A percentile compares a stretch with the other conserved stretches of the same genome.
phyloP scores from a whole-genome alignment of 148 eudicot species.

The Oxyria digyna region DNA sequence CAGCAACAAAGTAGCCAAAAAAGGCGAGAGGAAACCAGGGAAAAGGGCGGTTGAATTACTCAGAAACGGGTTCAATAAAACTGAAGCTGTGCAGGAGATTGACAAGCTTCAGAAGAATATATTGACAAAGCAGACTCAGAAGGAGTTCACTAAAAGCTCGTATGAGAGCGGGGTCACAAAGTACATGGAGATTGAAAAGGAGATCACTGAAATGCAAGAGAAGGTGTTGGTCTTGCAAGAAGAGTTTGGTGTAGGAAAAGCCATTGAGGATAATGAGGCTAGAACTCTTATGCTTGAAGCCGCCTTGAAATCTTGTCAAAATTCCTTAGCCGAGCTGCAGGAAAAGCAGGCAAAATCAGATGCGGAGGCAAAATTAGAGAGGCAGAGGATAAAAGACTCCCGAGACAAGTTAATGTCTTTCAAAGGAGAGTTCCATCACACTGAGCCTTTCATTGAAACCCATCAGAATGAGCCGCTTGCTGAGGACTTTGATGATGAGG shows the following conservation, averaged over 20 bases:
- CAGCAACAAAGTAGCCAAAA: constrained; percentile 8
- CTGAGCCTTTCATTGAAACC: too few species aligned
- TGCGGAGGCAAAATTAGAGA: constrained; percentile 42
- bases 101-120: constrained; percentile 79
- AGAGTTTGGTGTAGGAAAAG: constrained; percentile 50
- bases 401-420: constrained; percentile 40
- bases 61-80: constrained; percentile 60
- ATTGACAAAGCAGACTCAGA: constrained; percentile 66
- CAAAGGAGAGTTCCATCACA: constrained; percentile 23
- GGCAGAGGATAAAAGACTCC: constrained; percentile 39
- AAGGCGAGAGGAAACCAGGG: background rate
- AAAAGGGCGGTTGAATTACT: constrained; percentile 13
- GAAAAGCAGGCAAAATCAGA: constrained; percentile 53
- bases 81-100: constrained; percentile 63
- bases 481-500: constrained; percentile 11
- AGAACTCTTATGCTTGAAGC: constrained; percentile 74
- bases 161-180: constrained; percentile 68
- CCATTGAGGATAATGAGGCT: constrained; percentile 76
- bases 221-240: constrained; percentile 63
- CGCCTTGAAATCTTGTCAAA: constrained; percentile 69
- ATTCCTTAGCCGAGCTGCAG: constrained; percentile 48
- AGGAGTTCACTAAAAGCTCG: constrained; percentile 76
- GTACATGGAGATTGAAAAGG: constrained; percentile 62
- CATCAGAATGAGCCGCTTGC: constrained; percentile 7
- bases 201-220: constrained; percentile 51